Percentiles rank a stretch among this genome's conserved stretches.
Conservation (phyloP, 352 stramenopile genomes). For the Globisporangium nodosum region DNA sequence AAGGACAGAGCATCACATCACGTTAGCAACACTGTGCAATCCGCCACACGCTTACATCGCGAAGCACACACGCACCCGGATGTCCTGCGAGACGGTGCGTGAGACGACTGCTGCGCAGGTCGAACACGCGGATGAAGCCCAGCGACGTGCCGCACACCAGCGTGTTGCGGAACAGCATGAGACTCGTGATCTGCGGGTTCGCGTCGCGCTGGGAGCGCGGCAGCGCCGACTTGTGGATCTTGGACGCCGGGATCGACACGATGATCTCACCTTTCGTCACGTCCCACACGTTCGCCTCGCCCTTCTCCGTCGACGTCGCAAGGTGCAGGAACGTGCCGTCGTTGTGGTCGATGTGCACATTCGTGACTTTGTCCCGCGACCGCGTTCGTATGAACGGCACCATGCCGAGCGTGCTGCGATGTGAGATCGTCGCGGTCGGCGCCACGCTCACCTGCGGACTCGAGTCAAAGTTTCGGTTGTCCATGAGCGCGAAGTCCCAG, state of each 20-base stretch:
- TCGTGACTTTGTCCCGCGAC: constrained; percentile 71
- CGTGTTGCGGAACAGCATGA: constrained; percentile 87
- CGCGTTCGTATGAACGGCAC: constrained; percentile 80
- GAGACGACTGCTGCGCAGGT: constrained; percentile 70
- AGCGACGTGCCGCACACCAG: constrained; percentile 83
- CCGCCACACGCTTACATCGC: background rate
- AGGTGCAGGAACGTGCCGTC: constrained; percentile 76
- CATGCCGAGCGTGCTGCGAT: constrained; percentile 73
- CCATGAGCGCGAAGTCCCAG: constrained; percentile 72
- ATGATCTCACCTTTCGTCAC: constrained; percentile 82
- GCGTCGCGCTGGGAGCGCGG: constrained; percentile 55
- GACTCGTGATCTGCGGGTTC: constrained; percentile 75
- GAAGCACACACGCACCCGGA: constrained; percentile 33
- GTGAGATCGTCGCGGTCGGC: constrained; percentile 66
- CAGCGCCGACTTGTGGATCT: constrained; percentile 82
- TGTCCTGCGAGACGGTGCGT: constrained; percentile 81
- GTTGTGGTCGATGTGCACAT: constrained; percentile 77
- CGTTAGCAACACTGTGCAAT: background rate
- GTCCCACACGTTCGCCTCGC: constrained; percentile 85
- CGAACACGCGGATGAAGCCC: constrained; percentile 85
- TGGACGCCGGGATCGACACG: constrained; percentile 66
- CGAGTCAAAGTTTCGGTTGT: constrained; percentile 41
- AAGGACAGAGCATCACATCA: constrained; percentile 5
- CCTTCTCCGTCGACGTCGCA: constrained; percentile 81
- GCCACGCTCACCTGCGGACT: constrained; percentile 43